Conservation (phyloP, 2,329 filamentous ascomycete genomes). For the Aspergillus fumigatiaffinis region DNA sequence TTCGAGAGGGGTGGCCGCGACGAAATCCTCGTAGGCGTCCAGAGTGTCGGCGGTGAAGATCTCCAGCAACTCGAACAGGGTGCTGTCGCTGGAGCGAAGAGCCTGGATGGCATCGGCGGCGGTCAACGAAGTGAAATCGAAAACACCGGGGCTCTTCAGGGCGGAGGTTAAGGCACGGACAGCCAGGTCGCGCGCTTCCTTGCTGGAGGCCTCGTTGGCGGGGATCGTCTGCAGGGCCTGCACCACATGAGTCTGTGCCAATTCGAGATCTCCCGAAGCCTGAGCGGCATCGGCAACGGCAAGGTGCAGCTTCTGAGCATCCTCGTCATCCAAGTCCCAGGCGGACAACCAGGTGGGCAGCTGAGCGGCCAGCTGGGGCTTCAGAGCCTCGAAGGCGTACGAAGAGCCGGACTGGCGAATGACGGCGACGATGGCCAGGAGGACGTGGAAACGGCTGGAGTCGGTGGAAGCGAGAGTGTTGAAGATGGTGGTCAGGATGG, state of each 20-base stretch:
- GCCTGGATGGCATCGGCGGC: constrained; percentile 75
- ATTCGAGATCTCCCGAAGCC: constrained; percentile 72
- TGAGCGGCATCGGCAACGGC: constrained; percentile 76
- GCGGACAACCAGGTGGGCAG: constrained; percentile 75
- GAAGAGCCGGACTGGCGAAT: constrained; percentile 67
- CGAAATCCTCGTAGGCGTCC: constrained; percentile 94
- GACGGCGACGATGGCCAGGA: constrained; percentile 82
- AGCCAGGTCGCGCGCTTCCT: constrained; percentile 56
- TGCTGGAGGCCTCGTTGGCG: constrained; percentile 50
- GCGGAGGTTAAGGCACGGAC: constrained; percentile 63
- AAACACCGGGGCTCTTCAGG: constrained; percentile 63
- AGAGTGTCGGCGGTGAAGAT: constrained; percentile 92
- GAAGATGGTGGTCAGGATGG: constrained; percentile 91
- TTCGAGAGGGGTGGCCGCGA: constrained; percentile 53
- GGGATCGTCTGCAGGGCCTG: constrained; percentile 76
- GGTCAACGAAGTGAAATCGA: constrained; percentile 70
- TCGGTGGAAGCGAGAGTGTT: constrained; percentile 78
- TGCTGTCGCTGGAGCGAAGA: constrained; percentile 75
- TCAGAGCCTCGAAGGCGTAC: constrained; percentile 76
- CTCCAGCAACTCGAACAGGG: constrained; percentile 88
- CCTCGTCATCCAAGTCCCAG: constrained; percentile 80
- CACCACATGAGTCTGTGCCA: constrained; percentile 68
- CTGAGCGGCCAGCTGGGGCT: constrained; percentile 71
- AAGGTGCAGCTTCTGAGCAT: constrained; percentile 79
- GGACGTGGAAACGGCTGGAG: constrained; percentile 82